Base-by-base conservation (phyloP, 805 yeast species). In the Yarrowia sp. region DNA sequence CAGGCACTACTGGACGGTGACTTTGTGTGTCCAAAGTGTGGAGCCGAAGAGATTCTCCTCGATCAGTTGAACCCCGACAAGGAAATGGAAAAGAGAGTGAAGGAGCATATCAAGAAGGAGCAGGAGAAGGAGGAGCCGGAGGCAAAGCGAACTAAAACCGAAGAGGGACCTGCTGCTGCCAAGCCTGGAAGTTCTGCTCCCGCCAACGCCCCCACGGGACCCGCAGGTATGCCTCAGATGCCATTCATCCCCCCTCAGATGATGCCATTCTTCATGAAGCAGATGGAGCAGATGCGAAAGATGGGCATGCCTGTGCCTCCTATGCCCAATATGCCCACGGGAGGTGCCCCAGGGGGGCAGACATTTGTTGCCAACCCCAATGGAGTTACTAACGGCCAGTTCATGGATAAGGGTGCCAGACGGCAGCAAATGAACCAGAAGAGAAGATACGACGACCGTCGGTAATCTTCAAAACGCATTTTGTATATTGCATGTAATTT, bases 11-110 rank as follows among this genome's bases (percentile, higher is more conserved):
- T 94, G 66, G 97, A 91, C 36, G 85, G 87, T 69, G 98, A 94
- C 75, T 94, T 94, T 79, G 87, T 85, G 46, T 94, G 99, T 79
- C 98, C 99, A 5, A 88, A 87, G 72, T 94, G 99, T 80, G 86
- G 84, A 2, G 84, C 82, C 16, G 86, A 85, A 32, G 97, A 92
- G 69, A 83, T 91, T 0, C 87, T 87, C 70, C 81, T 94, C 61
- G 99, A 94, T 77, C 84, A 88, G 16, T 80, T 94, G 56, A 81
- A 82, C 5, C 81, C 83, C 1, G 92, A 91, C 75, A 81, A 82
- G 58, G 90, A 84, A n/a, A 80, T 86, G 75, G 85, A 85, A 68
- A 77, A 79, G 41, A 82, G 85, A 68, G 84, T 93, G 19, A 79
- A 84, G 40, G 81, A 82, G 43, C 90, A 74, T 40, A 67, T 70